These are phyloP conservation scores for Botryotinia convoluta DNA, from an alignment of 2,329 filamentous ascomycete genomes.

Conservation along the genomic window DNA sequence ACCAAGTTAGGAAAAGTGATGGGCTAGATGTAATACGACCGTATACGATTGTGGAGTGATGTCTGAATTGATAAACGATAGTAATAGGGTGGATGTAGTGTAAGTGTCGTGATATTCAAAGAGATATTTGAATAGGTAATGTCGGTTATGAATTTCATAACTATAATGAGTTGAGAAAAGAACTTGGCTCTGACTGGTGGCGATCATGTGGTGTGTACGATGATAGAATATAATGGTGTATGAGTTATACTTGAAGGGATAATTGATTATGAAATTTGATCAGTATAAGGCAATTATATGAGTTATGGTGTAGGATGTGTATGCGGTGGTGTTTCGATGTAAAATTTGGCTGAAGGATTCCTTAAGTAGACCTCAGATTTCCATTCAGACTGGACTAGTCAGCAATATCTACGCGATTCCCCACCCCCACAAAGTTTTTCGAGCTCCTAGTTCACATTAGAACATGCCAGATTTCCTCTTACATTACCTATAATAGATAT, in stretches of 20 bases:
- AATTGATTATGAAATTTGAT: background rate
- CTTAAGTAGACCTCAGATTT: background rate
- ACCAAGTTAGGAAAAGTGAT: no score
- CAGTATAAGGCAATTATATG: background rate
- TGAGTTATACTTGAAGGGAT: background rate
- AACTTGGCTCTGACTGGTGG: background rate
- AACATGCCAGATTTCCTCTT: background rate
- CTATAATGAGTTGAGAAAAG: background rate
- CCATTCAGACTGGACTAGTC: background rate
- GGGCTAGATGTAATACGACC: background rate
- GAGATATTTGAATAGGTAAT: background rate
- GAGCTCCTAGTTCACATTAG: background rate
- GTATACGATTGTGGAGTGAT: background rate
- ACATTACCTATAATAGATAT: background rate
- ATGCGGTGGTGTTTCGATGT: background rate
- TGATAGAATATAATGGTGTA: background rate
- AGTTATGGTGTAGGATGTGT: background rate
- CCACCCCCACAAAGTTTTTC: background rate
- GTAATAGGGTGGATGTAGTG: background rate
- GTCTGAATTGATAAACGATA: background rate
- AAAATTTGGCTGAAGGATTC: background rate
- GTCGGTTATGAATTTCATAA: background rate
- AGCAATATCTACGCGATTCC: accelerated
- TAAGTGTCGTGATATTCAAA: background rate
- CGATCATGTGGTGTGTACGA: background rate